Conservation (phyloP, 176 grass and related monocot genomes). For the Carex littledalei region DNA sequence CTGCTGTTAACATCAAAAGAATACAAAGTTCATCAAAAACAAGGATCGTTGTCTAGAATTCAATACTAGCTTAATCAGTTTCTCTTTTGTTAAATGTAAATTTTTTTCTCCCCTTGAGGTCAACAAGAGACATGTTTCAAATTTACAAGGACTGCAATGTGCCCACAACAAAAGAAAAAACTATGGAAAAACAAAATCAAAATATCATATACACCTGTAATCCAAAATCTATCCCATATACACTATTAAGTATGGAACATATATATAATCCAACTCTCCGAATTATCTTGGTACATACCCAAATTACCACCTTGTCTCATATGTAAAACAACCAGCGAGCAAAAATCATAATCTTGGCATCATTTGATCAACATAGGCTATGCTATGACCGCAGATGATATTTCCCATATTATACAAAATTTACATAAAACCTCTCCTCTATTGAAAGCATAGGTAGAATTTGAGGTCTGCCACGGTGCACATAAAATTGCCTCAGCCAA, state of each 20-base stretch:
- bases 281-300: background rate
- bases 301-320: background rate
- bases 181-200: background rate
- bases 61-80: background rate
- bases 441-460: background rate
- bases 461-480: background rate
- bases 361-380: background rate
- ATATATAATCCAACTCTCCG: background rate
- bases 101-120: background rate
- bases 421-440: background rate
- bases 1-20: constrained; percentile 40
- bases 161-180: too few species aligned
- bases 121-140: background rate
- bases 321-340: background rate
- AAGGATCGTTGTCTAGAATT: background rate
- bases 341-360: background rate
- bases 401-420: background rate
- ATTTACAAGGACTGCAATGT: background rate
- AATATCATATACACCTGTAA: background rate
- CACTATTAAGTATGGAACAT: background rate
- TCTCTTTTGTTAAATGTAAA: background rate
- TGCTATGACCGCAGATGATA: background rate
- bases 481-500: background rate
- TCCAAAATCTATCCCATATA: background rate
- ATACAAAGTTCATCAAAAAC: background rate